Conservation (phyloP, 1,284 basidiomycete species). For the Caloboletus inedulis region DNA sequence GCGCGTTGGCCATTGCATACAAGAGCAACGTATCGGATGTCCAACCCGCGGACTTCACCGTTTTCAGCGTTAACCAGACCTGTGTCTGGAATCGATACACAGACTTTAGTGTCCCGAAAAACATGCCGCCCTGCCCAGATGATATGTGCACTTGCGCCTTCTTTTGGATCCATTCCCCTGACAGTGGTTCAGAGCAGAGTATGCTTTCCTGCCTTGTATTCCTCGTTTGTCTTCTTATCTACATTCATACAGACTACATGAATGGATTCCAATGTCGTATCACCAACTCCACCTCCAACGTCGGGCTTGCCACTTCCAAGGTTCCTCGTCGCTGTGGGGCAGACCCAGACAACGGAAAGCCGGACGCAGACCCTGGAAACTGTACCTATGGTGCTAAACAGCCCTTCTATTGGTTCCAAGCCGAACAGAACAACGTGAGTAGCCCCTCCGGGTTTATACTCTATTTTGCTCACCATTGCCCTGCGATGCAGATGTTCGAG, state of each 20-base stretch:
- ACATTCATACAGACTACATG: slow-evolving; percentile 56
- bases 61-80: slow-evolving; percentile 73
- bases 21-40: slow-evolving; percentile 53
- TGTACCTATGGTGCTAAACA: slow-evolving; percentile 67
- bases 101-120: slow-evolving; percentile 58
- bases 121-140: slow-evolving; percentile 65
- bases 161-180: slow-evolving; percentile 65
- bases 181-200: slow-evolving; percentile 50
- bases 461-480: neutral
- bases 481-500: slow-evolving; percentile 39
- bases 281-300: slow-evolving; percentile 50
- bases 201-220: neutral
- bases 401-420: slow-evolving; percentile 65
- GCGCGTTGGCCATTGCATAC: slow-evolving; percentile 70
- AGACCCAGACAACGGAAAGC: slow-evolving; percentile 43
- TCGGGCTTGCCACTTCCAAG: slow-evolving; percentile 49
- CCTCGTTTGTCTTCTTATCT: neutral
- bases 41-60: slow-evolving; percentile 61
- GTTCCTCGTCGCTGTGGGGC: slow-evolving; percentile 58
- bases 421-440: slow-evolving; percentile 54
- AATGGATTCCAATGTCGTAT: slow-evolving; percentile 72
- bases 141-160: slow-evolving; percentile 68
- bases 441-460: neutral
- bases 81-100: slow-evolving; percentile 70
- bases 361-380: slow-evolving; percentile 49